Conservation (phyloP, 2,329 filamentous ascomycete species). For the Laburnicola sp. region DNA sequence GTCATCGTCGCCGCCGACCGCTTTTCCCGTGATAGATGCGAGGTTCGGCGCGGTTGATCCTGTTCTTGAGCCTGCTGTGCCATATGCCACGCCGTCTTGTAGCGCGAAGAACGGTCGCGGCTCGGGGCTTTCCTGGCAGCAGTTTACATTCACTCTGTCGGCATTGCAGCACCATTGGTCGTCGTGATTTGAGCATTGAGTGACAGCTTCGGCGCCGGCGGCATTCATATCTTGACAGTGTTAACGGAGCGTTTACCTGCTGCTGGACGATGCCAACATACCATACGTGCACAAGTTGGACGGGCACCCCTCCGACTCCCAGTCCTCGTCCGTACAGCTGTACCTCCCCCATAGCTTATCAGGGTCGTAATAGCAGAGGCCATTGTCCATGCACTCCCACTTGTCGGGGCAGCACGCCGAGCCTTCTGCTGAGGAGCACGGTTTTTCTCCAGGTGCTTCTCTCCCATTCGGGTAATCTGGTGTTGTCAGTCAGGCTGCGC, state of each 20-base stretch:
- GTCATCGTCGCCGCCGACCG: constrained; percentile 15
- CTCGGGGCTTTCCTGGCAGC: constrained; percentile 36
- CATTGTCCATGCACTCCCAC: constrained; percentile 44
- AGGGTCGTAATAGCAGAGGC: constrained; percentile 38
- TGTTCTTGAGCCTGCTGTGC: constrained; percentile 30
- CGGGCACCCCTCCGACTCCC: constrained; percentile 38
- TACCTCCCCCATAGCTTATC: constrained; percentile 36
- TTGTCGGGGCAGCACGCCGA: constrained; percentile 43
- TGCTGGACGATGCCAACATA: constrained; percentile 11
- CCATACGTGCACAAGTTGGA: constrained; percentile 42
- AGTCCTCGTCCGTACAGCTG: constrained; percentile 42
- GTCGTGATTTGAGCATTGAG: constrained; percentile 37
- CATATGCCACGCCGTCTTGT: constrained; percentile 35
- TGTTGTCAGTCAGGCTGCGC: constrained; percentile 13
- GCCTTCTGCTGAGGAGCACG: constrained; percentile 39
- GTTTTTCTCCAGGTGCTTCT: constrained; percentile 33
- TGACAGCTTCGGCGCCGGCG: constrained; percentile 36
- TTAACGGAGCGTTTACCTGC: constrained; percentile 1
- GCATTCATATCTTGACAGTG: constrained; percentile 23
- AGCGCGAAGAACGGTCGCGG: constrained; percentile 41
- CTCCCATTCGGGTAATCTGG: constrained; percentile 42
- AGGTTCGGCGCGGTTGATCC: constrained; percentile 23
- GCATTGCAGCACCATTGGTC: constrained; percentile 44
- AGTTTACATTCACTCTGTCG: constrained; percentile 32
- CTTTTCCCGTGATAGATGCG: constrained; percentile 33